Percentiles rank a stretch among this genome's conserved stretches.
These are phyloP conservation scores for Phylloporus sp. DNA, from an alignment of 768 basidiomycete species.

Conservation along the genomic window DNA sequence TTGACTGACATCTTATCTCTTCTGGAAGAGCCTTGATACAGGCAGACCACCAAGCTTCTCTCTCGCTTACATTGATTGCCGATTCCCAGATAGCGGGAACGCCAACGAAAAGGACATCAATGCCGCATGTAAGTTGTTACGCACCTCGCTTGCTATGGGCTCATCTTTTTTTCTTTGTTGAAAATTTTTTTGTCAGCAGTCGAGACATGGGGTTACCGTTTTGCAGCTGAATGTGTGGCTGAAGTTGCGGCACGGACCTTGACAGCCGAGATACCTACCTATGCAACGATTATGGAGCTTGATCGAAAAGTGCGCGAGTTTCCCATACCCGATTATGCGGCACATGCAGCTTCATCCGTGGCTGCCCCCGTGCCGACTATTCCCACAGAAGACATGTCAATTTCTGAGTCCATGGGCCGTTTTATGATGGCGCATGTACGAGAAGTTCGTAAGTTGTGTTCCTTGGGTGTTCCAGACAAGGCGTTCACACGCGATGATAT, in stretches of 20 bases:
- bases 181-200: conserved; percentile 38
- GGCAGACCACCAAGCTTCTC: conserved; percentile 69
- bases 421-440: conserved; percentile 34
- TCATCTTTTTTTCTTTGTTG: neutral
- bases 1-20: conserved; percentile 8
- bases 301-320: conserved; percentile 67
- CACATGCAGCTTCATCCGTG: conserved; percentile 36
- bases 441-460: conserved; percentile 33
- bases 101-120: conserved; percentile 15
- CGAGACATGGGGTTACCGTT: conserved; percentile 57
- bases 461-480: neutral
- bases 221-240: conserved; percentile 60
- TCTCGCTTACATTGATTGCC: conserved; percentile 62
- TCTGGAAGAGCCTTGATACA: conserved; percentile 54
- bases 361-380: conserved; percentile 12
- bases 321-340: conserved; percentile 45
- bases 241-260: conserved; percentile 59
- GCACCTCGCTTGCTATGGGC: neutral
- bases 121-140: conserved; percentile 25
- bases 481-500: conserved; percentile 3
- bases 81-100: conserved; percentile 40
- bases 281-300: conserved; percentile 60
- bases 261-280: conserved; percentile 59
- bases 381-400: conserved; percentile 8
- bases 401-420: conserved; percentile 34